phyloP scores from a whole-genome alignment of 2,329 filamentous ascomycete genomes.

The Xylaria sp. region DNA sequence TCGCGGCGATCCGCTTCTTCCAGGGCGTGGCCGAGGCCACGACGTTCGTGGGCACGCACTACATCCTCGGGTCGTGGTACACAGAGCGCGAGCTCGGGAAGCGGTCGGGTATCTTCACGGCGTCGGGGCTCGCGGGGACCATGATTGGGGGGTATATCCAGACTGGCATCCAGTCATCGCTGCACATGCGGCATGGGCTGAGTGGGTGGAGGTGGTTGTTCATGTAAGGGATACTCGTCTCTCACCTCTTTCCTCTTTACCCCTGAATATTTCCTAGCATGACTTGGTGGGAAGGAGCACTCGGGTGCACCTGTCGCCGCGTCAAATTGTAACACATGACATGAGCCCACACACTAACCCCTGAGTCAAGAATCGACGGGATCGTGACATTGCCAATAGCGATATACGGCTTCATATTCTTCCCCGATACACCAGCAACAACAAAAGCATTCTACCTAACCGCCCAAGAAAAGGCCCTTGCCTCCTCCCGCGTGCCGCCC shows the following conservation, averaged over 20 bases:
- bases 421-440: conserved; percentile 64
- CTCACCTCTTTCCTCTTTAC: not conserved
- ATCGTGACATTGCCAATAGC: conserved; percentile 68
- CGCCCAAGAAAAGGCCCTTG: conserved; percentile 51
- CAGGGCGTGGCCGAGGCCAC: conserved; percentile 66
- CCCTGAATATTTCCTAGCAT: not conserved
- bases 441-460: conserved; percentile 62
- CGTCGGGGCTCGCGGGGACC: conserved; percentile 68
- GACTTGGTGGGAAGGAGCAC: too few relatives aligned
- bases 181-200: conserved; percentile 61
- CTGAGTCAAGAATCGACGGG: conserved; percentile 59
- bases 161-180: conserved; percentile 59
- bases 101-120: conserved; percentile 69
- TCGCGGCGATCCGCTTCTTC: conserved; percentile 70
- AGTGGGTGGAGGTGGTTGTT: conserved; percentile 68
- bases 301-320: too few relatives aligned
- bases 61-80: conserved; percentile 71
- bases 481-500: conserved; percentile 54
- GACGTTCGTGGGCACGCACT: conserved; percentile 68
- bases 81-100: conserved; percentile 70
- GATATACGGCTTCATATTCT: conserved; percentile 63
- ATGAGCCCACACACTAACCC: conserved; percentile 14
- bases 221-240: conserved; percentile 43
- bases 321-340: too few relatives aligned
- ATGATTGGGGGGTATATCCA: conserved; percentile 73